Evolutionary conservation across 257 asterid species (phyloP).

Genomic region (Nicotiana tabacum): DNA sequence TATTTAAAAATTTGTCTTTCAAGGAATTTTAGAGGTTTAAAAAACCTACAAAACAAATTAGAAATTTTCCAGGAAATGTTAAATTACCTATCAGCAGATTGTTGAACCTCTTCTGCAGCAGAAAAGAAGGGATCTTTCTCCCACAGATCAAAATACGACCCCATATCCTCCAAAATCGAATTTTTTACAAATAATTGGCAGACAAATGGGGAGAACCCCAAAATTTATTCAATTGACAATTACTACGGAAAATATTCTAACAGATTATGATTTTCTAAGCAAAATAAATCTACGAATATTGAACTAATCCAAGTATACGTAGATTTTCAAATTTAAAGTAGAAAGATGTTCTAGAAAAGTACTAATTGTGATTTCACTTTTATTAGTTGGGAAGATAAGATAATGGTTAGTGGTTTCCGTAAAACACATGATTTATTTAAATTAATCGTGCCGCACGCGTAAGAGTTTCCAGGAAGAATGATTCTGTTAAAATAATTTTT

Average conservation of each 20-base stretch:
- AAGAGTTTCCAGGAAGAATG: not conserved
- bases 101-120: constrained; percentile 97
- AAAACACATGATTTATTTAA: not conserved
- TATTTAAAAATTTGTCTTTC: not conserved
- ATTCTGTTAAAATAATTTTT: not conserved
- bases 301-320: not conserved
- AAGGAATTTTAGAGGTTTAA: not conserved
- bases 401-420: not conserved
- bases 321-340: not conserved
- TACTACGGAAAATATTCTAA: not conserved
- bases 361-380: not conserved
- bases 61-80: not conserved
- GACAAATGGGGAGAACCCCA: not conserved
- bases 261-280: not conserved
- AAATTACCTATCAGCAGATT: constrained; percentile 81
- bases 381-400: not conserved
- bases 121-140: constrained; percentile 91
- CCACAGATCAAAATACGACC: constrained; percentile 81
- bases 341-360: not conserved
- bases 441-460: too few relatives aligned
- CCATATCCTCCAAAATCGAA: constrained; percentile 28
- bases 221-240: not conserved
- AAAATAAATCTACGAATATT: not conserved
- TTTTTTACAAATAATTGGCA: not conserved
- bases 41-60: not conserved